Percentiles rank a stretch among this genome's conserved stretches.
Conservation (phyloP, 441 rosid species). For the Gossypium davidsonii region DNA sequence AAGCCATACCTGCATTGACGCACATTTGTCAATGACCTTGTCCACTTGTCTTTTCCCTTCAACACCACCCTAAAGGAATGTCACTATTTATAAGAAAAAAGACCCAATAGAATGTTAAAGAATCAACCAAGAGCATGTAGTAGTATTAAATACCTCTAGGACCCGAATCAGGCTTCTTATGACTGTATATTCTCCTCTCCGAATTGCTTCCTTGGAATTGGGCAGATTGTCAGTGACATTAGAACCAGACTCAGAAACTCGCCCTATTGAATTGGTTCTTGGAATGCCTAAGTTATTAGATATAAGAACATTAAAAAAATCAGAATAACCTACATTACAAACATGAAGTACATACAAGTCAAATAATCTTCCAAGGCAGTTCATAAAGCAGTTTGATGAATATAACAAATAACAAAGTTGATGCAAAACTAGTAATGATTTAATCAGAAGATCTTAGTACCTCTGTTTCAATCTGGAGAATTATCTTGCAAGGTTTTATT, state of each 20-base stretch:
- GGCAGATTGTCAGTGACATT: slow-evolving; percentile 59
- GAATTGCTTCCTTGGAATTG: slow-evolving; percentile 88
- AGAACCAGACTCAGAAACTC: slow-evolving; percentile 64
- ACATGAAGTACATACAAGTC: background rate
- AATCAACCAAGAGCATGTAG: slow-evolving; percentile 18
- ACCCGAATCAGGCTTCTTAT: slow-evolving; percentile 95
- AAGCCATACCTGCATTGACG: slow-evolving; percentile 89
- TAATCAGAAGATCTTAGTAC: background rate
- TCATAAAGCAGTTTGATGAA: background rate
- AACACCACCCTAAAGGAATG: slow-evolving; percentile 77
- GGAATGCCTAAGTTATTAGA: slow-evolving; percentile 56
- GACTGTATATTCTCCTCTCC: slow-evolving; percentile 89
- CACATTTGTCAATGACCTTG: slow-evolving; percentile 97
- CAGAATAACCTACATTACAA: background rate
- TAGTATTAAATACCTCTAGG: slow-evolving; percentile 57
- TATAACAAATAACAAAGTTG: background rate
- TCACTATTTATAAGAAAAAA: slow-evolving; percentile 24
- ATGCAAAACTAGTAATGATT: background rate
- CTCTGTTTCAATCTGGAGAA: background rate
- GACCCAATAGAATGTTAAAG: slow-evolving; percentile 19
- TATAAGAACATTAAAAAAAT: slow-evolving; percentile 12
- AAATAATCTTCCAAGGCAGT: slow-evolving; percentile 1
- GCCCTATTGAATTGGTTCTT: slow-evolving; percentile 78
- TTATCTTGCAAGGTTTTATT: background rate
- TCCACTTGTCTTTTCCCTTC: slow-evolving; percentile 98